Conservation (phyloP, 2,329 filamentous ascomycete species). For the Colletotrichum falcatum region DNA sequence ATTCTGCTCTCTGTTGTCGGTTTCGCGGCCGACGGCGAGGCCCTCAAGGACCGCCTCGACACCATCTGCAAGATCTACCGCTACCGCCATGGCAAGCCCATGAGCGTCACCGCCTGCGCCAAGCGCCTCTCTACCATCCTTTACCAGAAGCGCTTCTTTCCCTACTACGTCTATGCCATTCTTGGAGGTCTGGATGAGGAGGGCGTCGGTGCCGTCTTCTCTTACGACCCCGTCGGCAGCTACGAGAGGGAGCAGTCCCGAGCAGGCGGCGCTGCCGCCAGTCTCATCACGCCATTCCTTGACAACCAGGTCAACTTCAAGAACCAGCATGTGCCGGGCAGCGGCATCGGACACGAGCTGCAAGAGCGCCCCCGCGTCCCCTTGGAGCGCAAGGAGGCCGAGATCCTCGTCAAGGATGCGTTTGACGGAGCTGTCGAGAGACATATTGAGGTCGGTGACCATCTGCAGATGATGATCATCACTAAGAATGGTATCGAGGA, state of each 20-base stretch:
- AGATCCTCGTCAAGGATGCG: slow-evolving; percentile 93
- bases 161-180: slow-evolving; percentile 97
- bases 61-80: slow-evolving; percentile 98
- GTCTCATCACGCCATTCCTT: slow-evolving; percentile 98
- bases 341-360: slow-evolving; percentile 84
- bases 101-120: slow-evolving; percentile 93
- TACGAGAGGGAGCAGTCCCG: slow-evolving; percentile 98
- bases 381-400: slow-evolving; percentile 78
- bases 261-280: slow-evolving; percentile 90
- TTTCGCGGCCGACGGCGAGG: slow-evolving; percentile 94
- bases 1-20: slow-evolving; percentile 95
- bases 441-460: slow-evolving; percentile 98
- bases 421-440: slow-evolving; percentile 98
- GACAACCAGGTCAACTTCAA: slow-evolving; percentile 99
- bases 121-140: slow-evolving; percentile 95
- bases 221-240: slow-evolving; percentile 96
- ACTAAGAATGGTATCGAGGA: slow-evolving; percentile 91
- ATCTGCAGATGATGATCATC: slow-evolving; percentile 94
- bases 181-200: slow-evolving; percentile 94
- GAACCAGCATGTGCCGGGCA: slow-evolving; percentile 94
- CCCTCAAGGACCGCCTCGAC: slow-evolving; percentile 93
- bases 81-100: slow-evolving; percentile 97
- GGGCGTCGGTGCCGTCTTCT: slow-evolving; percentile 93
- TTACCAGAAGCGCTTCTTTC: slow-evolving; percentile 98
- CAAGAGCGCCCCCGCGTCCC: slow-evolving; percentile 77